Percentiles rank a stretch among this genome's conserved stretches.
phyloP scores from a whole-genome alignment of 176 grass and related monocot genomes.

The Rhipidocladum racemiflorum region DNA sequence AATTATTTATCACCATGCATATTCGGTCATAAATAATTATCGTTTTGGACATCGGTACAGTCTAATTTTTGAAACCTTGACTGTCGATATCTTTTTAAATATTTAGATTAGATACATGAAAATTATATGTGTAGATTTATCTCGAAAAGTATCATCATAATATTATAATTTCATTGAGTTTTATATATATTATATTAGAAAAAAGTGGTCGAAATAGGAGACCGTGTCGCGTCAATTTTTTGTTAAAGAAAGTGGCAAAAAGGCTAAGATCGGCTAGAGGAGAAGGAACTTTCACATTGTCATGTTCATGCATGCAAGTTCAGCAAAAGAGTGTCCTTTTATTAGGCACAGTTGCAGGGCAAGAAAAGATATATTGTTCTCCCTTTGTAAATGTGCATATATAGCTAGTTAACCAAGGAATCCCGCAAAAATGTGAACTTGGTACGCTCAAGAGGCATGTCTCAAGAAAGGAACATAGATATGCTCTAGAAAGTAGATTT shows the following conservation, averaged over 20 bases:
- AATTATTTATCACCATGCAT: no score
- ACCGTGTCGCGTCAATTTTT: neutral
- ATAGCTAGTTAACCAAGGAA: neutral
- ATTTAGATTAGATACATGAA: no score
- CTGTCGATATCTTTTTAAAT: no score
- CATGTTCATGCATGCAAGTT: neutral
- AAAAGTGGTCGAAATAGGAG: no score
- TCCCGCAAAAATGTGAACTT: no score
- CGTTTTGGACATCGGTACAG: no score
- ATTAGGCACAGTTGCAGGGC: neutral
- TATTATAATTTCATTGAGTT: no score
- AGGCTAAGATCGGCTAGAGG: neutral
- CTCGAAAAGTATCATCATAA: no score
- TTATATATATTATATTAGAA: no score
- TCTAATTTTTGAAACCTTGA: no score
- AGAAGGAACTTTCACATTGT: neutral
- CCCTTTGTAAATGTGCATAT: neutral
- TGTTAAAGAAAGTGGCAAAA: neutral
- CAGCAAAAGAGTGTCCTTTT: neutral
- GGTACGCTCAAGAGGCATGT: neutral
- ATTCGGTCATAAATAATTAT: no score
- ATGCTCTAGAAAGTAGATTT: neutral
- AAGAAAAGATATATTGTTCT: neutral
- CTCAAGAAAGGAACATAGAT: neutral
- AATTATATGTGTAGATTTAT: no score